Conservation (phyloP, 306 rosid genomes). For the Nissolia schottii region DNA sequence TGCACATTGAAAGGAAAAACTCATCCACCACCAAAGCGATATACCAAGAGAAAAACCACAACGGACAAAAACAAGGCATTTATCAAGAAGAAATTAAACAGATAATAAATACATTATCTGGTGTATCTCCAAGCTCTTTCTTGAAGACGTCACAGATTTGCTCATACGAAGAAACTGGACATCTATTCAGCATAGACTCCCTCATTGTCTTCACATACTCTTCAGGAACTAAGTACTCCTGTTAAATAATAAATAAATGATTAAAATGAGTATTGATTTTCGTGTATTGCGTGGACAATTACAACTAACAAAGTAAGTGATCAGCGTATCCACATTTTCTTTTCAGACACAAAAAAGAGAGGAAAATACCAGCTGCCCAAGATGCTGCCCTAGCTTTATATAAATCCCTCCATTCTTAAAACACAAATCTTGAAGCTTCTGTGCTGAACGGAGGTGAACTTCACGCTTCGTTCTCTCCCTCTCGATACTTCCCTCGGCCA, state of each 20-base stretch:
- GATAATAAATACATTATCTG: constrained; percentile 61
- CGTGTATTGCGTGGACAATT: not conserved
- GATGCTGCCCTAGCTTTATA: constrained; percentile 94
- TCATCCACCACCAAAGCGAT: constrained; percentile 14
- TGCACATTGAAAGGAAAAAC: constrained; percentile 40
- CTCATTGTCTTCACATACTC: constrained; percentile 88
- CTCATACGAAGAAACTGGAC: constrained; percentile 92
- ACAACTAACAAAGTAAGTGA: not conserved
- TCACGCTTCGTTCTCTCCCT: constrained; percentile 59
- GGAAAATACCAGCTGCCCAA: constrained; percentile 78
- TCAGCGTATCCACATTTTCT: constrained; percentile 1
- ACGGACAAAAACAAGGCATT: not conserved
- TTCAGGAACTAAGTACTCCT: constrained; percentile 88
- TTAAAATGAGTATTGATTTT: not conserved
- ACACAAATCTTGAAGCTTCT: constrained; percentile 74
- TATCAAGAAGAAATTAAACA: not conserved
- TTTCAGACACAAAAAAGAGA: not conserved
- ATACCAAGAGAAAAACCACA: not conserved
- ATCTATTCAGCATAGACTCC: constrained; percentile 86
- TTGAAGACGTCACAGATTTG: constrained; percentile 72
- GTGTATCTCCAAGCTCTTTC: constrained; percentile 85
- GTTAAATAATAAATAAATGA: constrained; percentile 12
- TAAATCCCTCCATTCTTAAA: constrained; percentile 93
- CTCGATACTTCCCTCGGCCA: constrained; percentile 68
- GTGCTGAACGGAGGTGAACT: constrained; percentile 92